Base-by-base conservation (phyloP, 2,329 filamentous ascomycete species). In the Fusarium stilboides region DNA sequence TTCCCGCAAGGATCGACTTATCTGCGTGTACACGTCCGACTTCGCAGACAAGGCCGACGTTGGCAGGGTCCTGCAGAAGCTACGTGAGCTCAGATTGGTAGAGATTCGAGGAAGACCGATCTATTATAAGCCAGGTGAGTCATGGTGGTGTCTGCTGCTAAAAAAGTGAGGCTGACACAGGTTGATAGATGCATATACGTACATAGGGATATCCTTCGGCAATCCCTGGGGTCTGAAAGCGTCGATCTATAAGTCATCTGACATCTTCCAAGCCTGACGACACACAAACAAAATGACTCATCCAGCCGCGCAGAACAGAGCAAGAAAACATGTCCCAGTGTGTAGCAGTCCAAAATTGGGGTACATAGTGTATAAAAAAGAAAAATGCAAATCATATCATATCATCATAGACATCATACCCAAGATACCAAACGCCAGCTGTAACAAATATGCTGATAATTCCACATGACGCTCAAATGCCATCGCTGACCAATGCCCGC, bases 21-120 rank as follows among this genome's bases (percentile, higher is more conserved):
- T 97, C 26, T 94, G 92, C 69, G 83, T 97, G 9, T 97, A 97
- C 77, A 97, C 93, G 7, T 81, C 83, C 42, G 89, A 97, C 77
- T 96, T 94, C 75, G 82, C 82, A 28, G 89, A 97, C 75, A 84
- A 81, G 52, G 81, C 84, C 6, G 93, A 97, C 75, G 86, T 97
- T 8, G 84, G 83, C 28, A 85, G 91, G 43, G 91, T 97, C 6
- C 80, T 95, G 39, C 75, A 82, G 60, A 86, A 83, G 68, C 78
- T 97, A 65, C 85, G 86, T 51, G 83, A 89, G 57, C 81, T 94
- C 60, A 88, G 86, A 9, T 80, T 96, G 37, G 83, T 91, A 51
- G 82, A 82, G 34, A 62, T 76, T 20, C 79, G 69, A 49, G 78
- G 78, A 6, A 82, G 80, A 45, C 80, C 83, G 1, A 89, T 96